Evolutionary conservation across 768 basidiomycete species (phyloP).

Genomic region (Xerocomus spinulosus): DNA sequence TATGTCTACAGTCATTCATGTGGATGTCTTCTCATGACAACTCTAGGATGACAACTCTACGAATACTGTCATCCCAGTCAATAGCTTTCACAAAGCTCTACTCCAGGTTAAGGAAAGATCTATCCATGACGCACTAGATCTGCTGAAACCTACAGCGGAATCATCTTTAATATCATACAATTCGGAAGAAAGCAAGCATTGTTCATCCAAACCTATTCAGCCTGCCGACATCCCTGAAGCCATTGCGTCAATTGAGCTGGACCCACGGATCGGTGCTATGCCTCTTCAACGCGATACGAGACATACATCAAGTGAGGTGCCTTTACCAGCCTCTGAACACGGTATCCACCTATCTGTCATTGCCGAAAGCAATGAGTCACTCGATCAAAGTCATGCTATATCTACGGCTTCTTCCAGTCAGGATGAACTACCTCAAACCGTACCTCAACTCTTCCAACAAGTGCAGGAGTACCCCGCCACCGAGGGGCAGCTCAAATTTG

Average conservation of each 20-base stretch:
- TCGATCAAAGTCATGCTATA: constrained; percentile 33
- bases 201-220: constrained; percentile 1
- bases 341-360: constrained; percentile 60
- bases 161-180: neutral
- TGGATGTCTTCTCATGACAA: constrained; percentile 8
- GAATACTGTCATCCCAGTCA: constrained; percentile 42
- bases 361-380: constrained; percentile 63
- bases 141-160: neutral
- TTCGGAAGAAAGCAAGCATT: neutral
- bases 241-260: constrained; percentile 4
- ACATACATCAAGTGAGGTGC: neutral
- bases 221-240: constrained; percentile 5
- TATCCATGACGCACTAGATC: constrained; percentile 1
- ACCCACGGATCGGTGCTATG: neutral
- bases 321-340: constrained; percentile 22
- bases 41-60: constrained; percentile 32
- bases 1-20: constrained; percentile 21
- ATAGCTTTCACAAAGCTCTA: constrained; percentile 45
- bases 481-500: neutral
- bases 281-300: constrained; percentile 1
- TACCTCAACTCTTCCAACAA: neutral
- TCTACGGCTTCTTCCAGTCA: neutral
- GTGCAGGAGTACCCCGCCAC: neutral
- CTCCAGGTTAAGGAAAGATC: constrained; percentile 30
- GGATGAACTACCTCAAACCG: neutral